These are phyloP conservation scores for Penicillium antarcticum DNA, from an alignment of 495 filamentous ascomycete genomes.

Conservation along the genomic window DNA sequence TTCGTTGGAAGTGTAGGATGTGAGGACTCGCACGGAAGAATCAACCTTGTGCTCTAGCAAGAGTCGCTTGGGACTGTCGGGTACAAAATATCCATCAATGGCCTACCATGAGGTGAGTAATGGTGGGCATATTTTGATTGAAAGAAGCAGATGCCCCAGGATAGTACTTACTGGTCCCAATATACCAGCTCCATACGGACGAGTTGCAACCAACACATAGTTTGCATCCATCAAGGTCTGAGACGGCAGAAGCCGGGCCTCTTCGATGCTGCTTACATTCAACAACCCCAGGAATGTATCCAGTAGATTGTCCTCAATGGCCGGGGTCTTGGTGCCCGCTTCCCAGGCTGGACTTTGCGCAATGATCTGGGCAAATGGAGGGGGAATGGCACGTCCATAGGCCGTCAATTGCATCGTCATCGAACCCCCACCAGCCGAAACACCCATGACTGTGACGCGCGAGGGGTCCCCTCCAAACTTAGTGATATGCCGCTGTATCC, in stretches of 20 bases:
- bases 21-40: too few species aligned
- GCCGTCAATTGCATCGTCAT: constrained; percentile 52
- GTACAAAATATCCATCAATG: too few species aligned
- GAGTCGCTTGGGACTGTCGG: too few species aligned
- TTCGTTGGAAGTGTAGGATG: too few species aligned
- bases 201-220: too few species aligned
- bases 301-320: background rate
- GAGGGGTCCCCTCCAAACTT: constrained; percentile 41
- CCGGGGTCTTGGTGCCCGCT: background rate
- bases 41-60: too few species aligned
- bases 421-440: constrained; percentile 43
- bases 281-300: background rate
- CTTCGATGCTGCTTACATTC: background rate
- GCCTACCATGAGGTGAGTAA: too few species aligned
- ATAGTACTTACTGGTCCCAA: too few species aligned
- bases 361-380: background rate
- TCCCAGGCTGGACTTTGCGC: background rate
- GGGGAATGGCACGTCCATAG: constrained; percentile 36
- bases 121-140: too few species aligned
- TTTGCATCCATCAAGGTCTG: too few species aligned
- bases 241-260: background rate
- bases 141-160: too few species aligned
- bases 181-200: too few species aligned
- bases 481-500: constrained; percentile 49
- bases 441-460: constrained; percentile 34